phyloP scores from a whole-genome alignment of 495 filamentous ascomycete genomes.

The Penicillium ucsense region DNA sequence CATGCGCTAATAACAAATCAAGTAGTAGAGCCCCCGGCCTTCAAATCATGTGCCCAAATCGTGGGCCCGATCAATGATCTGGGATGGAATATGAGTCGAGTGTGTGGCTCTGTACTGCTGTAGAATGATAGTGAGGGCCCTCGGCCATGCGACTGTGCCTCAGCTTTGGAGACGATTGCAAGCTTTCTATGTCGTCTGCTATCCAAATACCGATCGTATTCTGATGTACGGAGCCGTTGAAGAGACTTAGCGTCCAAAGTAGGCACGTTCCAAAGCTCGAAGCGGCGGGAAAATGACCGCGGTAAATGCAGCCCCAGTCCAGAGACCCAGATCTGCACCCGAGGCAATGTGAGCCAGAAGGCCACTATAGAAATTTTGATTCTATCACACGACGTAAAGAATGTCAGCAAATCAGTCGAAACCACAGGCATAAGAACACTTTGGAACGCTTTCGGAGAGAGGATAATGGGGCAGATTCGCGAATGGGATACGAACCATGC shows the following conservation, averaged over 20 bases:
- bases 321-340: slow-evolving; percentile 33
- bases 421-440: not conserved
- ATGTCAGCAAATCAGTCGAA: not conserved
- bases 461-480: no score
- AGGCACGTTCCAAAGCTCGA: slow-evolving; percentile 28
- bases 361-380: slow-evolving; percentile 41
- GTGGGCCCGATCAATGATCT: no score
- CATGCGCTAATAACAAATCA: no score
- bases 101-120: no score
- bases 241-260: slow-evolving; percentile 23
- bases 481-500: slow-evolving; percentile 29
- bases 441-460: no score
- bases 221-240: not conserved
- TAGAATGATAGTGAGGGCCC: no score
- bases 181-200: no score
- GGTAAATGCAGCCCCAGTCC: slow-evolving; percentile 34
- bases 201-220: not conserved
- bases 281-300: slow-evolving; percentile 35
- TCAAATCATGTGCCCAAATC: no score
- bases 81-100: no score
- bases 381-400: slow-evolving; percentile 7
- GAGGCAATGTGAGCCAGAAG: slow-evolving; percentile 30
- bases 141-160: no score
- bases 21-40: no score
- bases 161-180: no score